A percentile compares a stretch with the other conserved stretches of the same genome.
These are phyloP conservation scores for Neopestalotiopsis clavispora DNA, from an alignment of 2,329 filamentous ascomycete genomes.

Conservation along the genomic window DNA sequence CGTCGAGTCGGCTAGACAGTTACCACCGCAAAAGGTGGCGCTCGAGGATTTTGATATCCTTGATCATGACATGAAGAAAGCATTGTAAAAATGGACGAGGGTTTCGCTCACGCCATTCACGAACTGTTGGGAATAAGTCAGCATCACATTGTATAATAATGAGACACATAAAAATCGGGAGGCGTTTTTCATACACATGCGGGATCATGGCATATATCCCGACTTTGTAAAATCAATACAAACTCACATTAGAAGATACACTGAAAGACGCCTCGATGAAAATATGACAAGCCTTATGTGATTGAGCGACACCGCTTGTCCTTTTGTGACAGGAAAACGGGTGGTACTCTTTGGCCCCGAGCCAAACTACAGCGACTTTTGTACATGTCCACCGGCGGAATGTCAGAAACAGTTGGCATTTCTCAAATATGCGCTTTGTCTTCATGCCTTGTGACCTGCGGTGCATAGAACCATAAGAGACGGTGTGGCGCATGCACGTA, in stretches of 20 bases:
- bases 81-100: not conserved
- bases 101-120: not conserved
- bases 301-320: too few species aligned
- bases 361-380: too few species aligned
- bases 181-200: not conserved
- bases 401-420: too few species aligned
- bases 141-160: not conserved
- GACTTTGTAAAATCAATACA: not conserved
- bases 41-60: not conserved
- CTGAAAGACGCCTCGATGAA: not conserved
- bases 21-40: not conserved
- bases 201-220: not conserved
- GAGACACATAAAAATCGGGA: not conserved
- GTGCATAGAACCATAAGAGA: not conserved
- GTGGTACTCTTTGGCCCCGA: too few species aligned
- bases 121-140: not conserved
- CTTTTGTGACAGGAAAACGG: too few species aligned
- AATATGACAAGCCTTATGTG: too few species aligned
- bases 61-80: not conserved
- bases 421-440: too few species aligned
- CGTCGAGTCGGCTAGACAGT: conserved; percentile 3
- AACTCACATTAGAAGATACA: not conserved
- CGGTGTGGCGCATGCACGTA: not conserved
- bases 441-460: too few species aligned
- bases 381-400: too few species aligned